Evolutionary conservation across 345 rosid species (phyloP).

Genomic region (Populus ilicifolia): DNA sequence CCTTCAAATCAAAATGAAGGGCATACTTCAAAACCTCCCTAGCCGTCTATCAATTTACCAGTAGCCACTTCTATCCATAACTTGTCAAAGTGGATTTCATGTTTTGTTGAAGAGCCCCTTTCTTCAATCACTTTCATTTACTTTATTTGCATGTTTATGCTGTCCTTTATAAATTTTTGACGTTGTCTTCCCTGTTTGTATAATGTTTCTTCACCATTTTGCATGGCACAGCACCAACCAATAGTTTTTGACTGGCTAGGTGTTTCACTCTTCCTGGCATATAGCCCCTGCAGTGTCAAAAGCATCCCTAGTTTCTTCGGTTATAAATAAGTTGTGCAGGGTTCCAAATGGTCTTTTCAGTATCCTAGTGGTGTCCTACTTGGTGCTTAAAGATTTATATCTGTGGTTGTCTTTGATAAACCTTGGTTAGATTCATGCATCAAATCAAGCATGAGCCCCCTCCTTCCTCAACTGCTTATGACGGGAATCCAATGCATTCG

Average conservation of each 20-base stretch:
- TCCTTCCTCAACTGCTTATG: conserved; percentile 9
- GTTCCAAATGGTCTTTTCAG: neutral
- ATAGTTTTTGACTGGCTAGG: conserved; percentile 10
- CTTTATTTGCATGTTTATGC: neutral
- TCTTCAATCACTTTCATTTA: conserved; percentile 6
- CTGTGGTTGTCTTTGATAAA: neutral
- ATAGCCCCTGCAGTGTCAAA: neutral
- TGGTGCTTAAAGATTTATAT: neutral
- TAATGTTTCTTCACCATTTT: neutral
- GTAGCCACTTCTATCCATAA: neutral
- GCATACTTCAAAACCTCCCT: neutral
- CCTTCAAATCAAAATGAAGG: neutral
- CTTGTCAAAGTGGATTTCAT: neutral
- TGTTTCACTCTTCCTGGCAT: neutral
- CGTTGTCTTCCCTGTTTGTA: neutral
- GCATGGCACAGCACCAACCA: conserved; percentile 10
- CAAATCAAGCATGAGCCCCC: conserved; percentile 12
- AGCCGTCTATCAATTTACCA: neutral
- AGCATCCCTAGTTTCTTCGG: neutral
- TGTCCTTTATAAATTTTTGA: conserved; percentile 12
- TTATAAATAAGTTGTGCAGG: neutral
- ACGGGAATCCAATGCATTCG: conserved; percentile 31
- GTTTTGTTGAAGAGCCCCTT: neutral
- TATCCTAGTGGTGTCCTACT: neutral
- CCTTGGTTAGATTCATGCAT: conserved; percentile 4